Percentiles rank a stretch among this genome's conserved stretches.
Conservation (phyloP, 495 filamentous ascomycete genomes). For the Penicillium ochrochloron region DNA sequence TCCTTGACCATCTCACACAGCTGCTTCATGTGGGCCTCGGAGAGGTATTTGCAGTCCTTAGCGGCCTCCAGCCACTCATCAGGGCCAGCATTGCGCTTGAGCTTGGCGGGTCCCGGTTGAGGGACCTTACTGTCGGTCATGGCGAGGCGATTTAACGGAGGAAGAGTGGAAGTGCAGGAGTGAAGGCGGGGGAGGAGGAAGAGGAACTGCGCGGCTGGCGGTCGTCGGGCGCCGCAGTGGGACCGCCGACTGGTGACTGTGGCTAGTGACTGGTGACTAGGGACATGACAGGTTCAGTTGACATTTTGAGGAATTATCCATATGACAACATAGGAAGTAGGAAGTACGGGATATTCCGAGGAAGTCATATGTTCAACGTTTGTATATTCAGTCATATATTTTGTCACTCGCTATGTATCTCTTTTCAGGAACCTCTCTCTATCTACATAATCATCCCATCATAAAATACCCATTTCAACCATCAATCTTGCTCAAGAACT, state of each 20-base stretch:
- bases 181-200: conserved; percentile 13
- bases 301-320: background rate
- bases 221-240: conserved; percentile 23
- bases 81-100: conserved; percentile 79
- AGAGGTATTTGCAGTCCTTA: conserved; percentile 95
- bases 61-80: conserved; percentile 96
- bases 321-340: conserved; percentile 2
- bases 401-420: background rate
- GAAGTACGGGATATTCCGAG: background rate
- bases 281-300: background rate
- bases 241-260: background rate
- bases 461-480: background rate
- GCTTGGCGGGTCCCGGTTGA: conserved; percentile 85
- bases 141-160: conserved; percentile 20
- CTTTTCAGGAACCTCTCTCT: background rate
- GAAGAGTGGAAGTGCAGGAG: conserved; percentile 13
- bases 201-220: conserved; percentile 22
- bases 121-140: conserved; percentile 68
- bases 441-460: conserved; percentile 5
- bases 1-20: conserved; percentile 99
- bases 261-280: background rate
- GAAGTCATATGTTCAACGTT: background rate
- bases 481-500: conserved; percentile 50
- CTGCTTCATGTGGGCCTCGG: conserved; percentile 96
- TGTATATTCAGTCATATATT: background rate